Percentiles rank a stretch among this genome's conserved stretches.
phyloP scores from a whole-genome alignment of 2,329 filamentous ascomycete genomes.

The Emmonsiellopsis sp. region DNA sequence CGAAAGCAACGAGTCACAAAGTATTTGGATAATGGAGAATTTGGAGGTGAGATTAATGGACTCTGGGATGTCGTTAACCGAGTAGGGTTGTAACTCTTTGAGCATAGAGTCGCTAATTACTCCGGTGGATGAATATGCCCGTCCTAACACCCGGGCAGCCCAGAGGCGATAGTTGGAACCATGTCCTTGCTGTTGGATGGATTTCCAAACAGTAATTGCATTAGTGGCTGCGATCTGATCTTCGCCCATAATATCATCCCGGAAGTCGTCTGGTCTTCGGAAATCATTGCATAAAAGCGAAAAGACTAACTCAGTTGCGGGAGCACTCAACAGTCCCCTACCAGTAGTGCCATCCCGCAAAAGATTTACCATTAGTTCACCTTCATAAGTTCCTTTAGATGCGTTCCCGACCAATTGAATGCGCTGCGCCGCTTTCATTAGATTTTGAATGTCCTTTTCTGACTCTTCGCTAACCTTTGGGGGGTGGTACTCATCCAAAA shows the following conservation, averaged over 20 bases:
- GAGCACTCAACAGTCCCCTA: conserved; percentile 60
- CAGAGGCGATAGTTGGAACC: conserved; percentile 67
- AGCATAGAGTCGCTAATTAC: conserved; percentile 42
- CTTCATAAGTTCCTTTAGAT: conserved; percentile 62
- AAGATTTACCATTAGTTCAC: conserved; percentile 67
- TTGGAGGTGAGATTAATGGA: conserved; percentile 41
- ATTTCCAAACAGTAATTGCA: conserved; percentile 64
- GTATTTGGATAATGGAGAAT: conserved; percentile 50
- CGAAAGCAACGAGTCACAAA: conserved; percentile 53
- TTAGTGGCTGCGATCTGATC: conserved; percentile 56
- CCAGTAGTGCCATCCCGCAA: conserved; percentile 60
- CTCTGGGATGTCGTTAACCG: conserved; percentile 5
- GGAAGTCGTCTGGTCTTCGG: conserved; percentile 46
- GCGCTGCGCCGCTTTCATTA: conserved; percentile 59
- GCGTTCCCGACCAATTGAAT: conserved; percentile 62
- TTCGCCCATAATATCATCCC: conserved; percentile 57
- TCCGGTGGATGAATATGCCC: conserved; percentile 71
- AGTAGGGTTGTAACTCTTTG: conserved; percentile 26
- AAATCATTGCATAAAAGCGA: conserved; percentile 63
- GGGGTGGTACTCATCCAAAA: conserved; percentile 55
- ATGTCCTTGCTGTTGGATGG: conserved; percentile 54
- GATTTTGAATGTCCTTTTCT: conserved; percentile 51
- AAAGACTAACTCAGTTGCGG: conserved; percentile 40
- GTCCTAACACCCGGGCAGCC: conserved; percentile 75
- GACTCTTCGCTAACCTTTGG: conserved; percentile 39